A percentile compares a stretch with the other conserved stretches of the same genome.
Conservation (phyloP, 75 land plant species). For the Pinus taeda region DNA sequence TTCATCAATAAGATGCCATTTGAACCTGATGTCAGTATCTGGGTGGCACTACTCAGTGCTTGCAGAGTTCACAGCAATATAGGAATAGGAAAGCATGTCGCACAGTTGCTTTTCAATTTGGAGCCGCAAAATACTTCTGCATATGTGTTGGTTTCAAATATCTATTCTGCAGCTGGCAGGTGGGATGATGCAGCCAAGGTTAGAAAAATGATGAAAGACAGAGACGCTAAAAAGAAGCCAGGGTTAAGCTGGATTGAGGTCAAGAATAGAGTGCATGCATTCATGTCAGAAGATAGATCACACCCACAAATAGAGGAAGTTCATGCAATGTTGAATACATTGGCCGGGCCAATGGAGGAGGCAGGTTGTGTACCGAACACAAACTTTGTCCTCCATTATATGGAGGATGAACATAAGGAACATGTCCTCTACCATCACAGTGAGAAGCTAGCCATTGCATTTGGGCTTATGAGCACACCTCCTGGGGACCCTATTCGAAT, state of each 20-base stretch:
- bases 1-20: too few species aligned
- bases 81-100: conserved; percentile 42
- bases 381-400: conserved; percentile 51
- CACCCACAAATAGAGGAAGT: conserved; percentile 40
- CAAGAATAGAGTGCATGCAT: conserved; percentile 35
- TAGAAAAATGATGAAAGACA: conserved; percentile 33
- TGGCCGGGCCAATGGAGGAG: conserved; percentile 40
- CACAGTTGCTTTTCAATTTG: conserved; percentile 33
- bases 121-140: conserved; percentile 58
- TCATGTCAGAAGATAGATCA: conserved; percentile 39
- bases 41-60: too few species aligned
- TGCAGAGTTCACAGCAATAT: too few species aligned
- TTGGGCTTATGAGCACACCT: neutral
- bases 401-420: conserved; percentile 60
- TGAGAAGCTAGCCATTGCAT: conserved; percentile 59
- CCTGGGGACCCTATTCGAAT: too few species aligned
- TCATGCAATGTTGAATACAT: conserved; percentile 19
- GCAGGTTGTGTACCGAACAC: conserved; percentile 53
- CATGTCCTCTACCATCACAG: conserved; percentile 41
- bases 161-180: conserved; percentile 43
- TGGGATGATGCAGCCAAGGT: conserved; percentile 38
- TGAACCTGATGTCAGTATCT: too few species aligned
- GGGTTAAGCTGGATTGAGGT: conserved; percentile 53
- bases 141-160: conserved; percentile 53
- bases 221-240: conserved; percentile 36